Base-by-base conservation (phyloP, 1,139 yeast species). In the Suhomyces choctaworum region DNA sequence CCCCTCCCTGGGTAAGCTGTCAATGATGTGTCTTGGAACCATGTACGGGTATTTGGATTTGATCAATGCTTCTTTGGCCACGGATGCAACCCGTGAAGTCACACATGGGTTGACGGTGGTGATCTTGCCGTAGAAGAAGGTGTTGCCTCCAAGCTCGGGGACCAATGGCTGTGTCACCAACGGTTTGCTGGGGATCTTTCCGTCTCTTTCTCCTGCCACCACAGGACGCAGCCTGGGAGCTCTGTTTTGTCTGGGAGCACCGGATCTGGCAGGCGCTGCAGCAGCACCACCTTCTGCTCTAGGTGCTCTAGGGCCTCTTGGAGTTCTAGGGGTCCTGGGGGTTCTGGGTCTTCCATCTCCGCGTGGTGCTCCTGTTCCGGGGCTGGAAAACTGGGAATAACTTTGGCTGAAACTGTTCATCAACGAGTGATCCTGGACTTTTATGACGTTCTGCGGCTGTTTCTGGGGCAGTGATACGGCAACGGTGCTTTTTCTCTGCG, bases 11-110 rank as follows among this genome's bases (percentile, higher is more conserved):
- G 62, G 60, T 26, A 58, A 39, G 28, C 42, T 38, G 19, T 62
- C 64, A 27, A 70, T 56, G 22, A 70, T 50, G 8, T 54, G 40
- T 43, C 50, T 58, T n/a, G 76, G 75, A 40, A 70, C 54, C 43
- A 54, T 50, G 54, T 56, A 70, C 9, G 76, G 76, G 48, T 69
- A 70, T 32, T 67, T 66, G 19, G 75, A 68, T 33, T 58, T 56
- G 34, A 64, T 45, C 44, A 70, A 61, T 20, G 61, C 53, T 31
- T 64, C 62, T 47, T 70, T 70, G 36, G 73, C 54, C 31, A 70
- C 62, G 28, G 71, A 61, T 1, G 75, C 70, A 4, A 69, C 60
- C 47, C 75, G 58, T n/a, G 70, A 54, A 17, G 60, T 49, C 12
- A 62, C 49, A 30, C 60, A 48, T 5, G 63, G 48, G 41, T 57